Conservation (phyloP, 495 filamentous ascomycete species). For the Astrothelium macrocarpum region DNA sequence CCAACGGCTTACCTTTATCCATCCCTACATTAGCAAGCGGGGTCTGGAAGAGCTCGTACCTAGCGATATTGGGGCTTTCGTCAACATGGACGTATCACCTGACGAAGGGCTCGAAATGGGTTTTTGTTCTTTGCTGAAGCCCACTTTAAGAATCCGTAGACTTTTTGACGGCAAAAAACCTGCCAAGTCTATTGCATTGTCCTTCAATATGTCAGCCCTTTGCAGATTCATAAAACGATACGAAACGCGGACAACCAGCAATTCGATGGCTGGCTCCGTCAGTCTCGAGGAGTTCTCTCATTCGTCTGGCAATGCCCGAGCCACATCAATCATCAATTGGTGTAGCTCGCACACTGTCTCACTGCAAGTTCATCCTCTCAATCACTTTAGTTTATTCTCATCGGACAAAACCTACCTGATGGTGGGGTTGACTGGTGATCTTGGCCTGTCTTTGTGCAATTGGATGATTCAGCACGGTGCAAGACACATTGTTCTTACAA, state of each 20-base stretch:
- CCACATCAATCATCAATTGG: neutral
- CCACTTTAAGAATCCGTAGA: neutral
- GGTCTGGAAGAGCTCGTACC: neutral
- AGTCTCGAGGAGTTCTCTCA: neutral
- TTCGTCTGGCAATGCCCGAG: neutral
- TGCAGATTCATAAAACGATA: neutral
- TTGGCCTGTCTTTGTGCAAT: neutral
- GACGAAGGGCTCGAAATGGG: neutral
- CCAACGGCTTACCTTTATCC: neutral
- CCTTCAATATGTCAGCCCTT: neutral
- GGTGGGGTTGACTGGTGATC: neutral
- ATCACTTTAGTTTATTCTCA: neutral
- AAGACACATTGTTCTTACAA: neutral
- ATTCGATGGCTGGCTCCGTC: neutral
- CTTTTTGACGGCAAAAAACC: neutral
- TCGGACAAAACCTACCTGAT: neutral
- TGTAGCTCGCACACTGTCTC: neutral
- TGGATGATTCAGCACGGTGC: neutral
- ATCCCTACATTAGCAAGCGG: neutral
- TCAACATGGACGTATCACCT: neutral
- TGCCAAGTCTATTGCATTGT: neutral
- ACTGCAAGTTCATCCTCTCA: neutral
- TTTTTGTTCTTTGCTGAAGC: neutral
- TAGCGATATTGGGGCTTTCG: neutral
- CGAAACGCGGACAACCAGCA: neutral